These are phyloP conservation scores for Serendipita vermifera DNA, from an alignment of 768 basidiomycete genomes.

Conservation along the genomic window DNA sequence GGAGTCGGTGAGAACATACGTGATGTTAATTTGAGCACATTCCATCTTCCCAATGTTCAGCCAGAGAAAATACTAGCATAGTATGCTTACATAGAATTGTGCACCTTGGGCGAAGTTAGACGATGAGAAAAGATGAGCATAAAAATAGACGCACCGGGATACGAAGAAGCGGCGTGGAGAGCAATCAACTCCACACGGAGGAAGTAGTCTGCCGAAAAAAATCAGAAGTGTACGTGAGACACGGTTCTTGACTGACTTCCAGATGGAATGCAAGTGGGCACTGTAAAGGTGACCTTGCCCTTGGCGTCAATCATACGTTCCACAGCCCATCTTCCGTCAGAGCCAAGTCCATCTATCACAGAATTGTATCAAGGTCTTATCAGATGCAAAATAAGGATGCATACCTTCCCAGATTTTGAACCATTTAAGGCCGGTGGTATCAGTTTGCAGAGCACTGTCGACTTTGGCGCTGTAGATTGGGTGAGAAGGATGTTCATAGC, in stretches of 20 bases:
- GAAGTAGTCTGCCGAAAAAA: not conserved
- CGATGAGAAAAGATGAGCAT: not conserved
- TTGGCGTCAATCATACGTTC: conserved; percentile 35
- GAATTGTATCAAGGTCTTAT: not conserved
- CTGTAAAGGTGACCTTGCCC: conserved; percentile 38
- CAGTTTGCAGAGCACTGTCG: conserved; percentile 32
- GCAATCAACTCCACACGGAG: conserved; percentile 3
- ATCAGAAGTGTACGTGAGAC: not conserved
- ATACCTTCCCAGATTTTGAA: conserved; percentile 40
- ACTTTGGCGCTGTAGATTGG: conserved; percentile 30
- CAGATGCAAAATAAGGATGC: not conserved
- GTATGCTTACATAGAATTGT: conserved; percentile 37
- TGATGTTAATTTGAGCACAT: not conserved
- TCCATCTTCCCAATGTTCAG: conserved; percentile 22
- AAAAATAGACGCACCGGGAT: conserved; percentile 24
- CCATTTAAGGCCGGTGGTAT: conserved; percentile 38
- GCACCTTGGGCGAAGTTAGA: conserved; percentile 24
- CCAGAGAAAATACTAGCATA: not conserved
- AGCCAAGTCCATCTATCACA: not conserved
- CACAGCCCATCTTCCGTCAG: conserved; percentile 29
- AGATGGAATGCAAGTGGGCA: conserved; percentile 34
- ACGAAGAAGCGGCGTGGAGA: not conserved
- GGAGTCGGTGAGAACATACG: conserved; percentile 13
- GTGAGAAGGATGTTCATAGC: not conserved
- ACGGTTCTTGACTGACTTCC: conserved; percentile 18